phyloP scores from a whole-genome alignment of 2,329 filamentous ascomycete species.

The Pseudocercospora vitis region DNA sequence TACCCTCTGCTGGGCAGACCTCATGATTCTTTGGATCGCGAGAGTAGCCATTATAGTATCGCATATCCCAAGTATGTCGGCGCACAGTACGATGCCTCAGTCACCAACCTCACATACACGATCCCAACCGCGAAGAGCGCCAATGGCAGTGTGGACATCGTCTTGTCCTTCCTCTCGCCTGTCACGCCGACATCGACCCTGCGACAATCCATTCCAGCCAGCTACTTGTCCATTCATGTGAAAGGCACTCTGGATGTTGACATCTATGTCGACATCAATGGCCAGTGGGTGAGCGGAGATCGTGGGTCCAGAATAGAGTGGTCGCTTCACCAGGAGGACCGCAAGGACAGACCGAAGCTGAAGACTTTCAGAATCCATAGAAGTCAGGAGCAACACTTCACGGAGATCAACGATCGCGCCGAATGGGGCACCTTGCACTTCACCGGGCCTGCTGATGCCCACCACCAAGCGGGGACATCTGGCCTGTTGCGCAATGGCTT shows the following conservation, averaged over 20 bases:
- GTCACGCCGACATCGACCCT: conserved; percentile 79
- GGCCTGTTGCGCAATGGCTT: conserved; percentile 66
- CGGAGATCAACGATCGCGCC: conserved; percentile 69
- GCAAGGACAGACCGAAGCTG: conserved; percentile 44
- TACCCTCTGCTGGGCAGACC: conserved; percentile 66
- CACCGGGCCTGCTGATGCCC: conserved; percentile 65
- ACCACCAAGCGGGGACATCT: conserved; percentile 71
- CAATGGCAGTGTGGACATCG: conserved; percentile 51
- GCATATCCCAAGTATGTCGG: conserved; percentile 61
- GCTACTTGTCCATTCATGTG: conserved; percentile 71
- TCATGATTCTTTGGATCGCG: conserved; percentile 59
- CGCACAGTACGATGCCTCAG: conserved; percentile 66
- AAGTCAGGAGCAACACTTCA: conserved; percentile 65
- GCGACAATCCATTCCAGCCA: conserved; percentile 77
- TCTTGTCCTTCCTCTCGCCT: conserved; percentile 69
- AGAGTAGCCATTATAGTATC: conserved; percentile 54
- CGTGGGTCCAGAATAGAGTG: conserved; percentile 68
- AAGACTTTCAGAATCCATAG: conserved; percentile 68
- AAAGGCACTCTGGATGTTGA: conserved; percentile 60
- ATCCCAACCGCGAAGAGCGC: conserved; percentile 50
- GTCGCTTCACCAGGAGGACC: conserved; percentile 54
- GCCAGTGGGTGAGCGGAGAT: conserved; percentile 79
- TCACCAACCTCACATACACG: conserved; percentile 66
- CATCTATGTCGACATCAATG: conserved; percentile 51
- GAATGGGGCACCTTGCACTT: conserved; percentile 86